Percentiles rank a stretch among this genome's conserved stretches.
Conservation (phyloP, 495 filamentous ascomycete species). For the Penicillium chermesinum region DNA sequence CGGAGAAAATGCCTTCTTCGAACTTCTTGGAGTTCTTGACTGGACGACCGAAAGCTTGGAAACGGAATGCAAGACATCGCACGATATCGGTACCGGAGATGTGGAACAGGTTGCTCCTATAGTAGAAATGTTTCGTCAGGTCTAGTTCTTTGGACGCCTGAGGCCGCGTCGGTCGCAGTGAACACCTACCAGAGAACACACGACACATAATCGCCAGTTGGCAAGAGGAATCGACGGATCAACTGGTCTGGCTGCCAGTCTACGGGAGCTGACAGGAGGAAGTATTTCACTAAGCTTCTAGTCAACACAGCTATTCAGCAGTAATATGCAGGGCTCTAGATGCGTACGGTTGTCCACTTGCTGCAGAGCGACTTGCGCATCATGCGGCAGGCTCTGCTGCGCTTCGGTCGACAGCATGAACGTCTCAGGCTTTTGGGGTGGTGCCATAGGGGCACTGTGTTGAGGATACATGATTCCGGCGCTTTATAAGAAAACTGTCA, state of each 20-base stretch:
- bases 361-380: conserved; percentile 94
- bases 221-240: conserved; percentile 89
- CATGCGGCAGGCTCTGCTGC: conserved; percentile 90
- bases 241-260: conserved; percentile 97
- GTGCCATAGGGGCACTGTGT: conserved; percentile 54
- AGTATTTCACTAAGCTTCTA: conserved; percentile 80
- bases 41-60: conserved; percentile 95
- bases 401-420: conserved; percentile 97
- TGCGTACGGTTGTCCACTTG: conserved; percentile 96
- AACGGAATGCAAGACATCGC: conserved; percentile 94
- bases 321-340: not conserved
- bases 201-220: conserved; percentile 97
- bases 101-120: conserved; percentile 96
- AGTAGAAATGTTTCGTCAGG: not conserved
- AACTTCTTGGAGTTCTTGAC: conserved; percentile 99
- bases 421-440: conserved; percentile 89
- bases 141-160: not conserved
- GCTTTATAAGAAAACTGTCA: conserved; percentile 10
- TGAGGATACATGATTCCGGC: conserved; percentile 46
- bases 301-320: conserved; percentile 11
- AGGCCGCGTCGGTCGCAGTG: not conserved
- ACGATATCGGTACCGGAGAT: conserved; percentile 99
- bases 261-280: conserved; percentile 95
- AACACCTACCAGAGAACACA: conserved; percentile 83
- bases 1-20: conserved; percentile 98